A percentile compares a stretch with the other conserved stretches of the same genome.
These are phyloP conservation scores for Anacardium occidentale DNA, from an alignment of 345 rosid genomes.

Conservation along the genomic window DNA sequence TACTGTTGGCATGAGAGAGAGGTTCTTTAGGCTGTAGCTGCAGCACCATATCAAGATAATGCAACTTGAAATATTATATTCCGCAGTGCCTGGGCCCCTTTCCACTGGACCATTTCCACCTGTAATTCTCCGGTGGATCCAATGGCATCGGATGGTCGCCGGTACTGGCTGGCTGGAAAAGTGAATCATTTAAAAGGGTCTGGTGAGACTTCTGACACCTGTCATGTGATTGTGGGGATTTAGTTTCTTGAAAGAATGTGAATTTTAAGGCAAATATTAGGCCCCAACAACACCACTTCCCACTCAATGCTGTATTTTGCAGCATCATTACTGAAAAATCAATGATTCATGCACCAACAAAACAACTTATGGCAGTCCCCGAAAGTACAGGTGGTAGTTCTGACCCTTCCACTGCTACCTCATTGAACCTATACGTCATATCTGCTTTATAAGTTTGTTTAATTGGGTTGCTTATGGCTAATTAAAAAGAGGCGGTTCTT, in stretches of 20 bases:
- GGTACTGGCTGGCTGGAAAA: not conserved
- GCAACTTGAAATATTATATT: constrained; percentile 17
- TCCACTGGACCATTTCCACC: constrained; percentile 16
- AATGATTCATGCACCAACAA: constrained; percentile 33
- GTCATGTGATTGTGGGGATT: constrained; percentile 51
- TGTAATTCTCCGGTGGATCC: constrained; percentile 8
- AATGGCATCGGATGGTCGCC: constrained; percentile 19
- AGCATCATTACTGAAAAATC: constrained; percentile 9
- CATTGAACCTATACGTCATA: constrained; percentile 1
- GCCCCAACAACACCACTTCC: constrained; percentile 8
- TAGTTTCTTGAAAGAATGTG: constrained; percentile 11
- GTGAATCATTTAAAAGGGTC: constrained; percentile 30
- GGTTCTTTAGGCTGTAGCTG: constrained; percentile 19
- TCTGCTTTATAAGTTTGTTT: not conserved
- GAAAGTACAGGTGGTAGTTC: constrained; percentile 24
- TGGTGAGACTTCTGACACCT: constrained; percentile 47
- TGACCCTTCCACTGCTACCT: constrained; percentile 20
- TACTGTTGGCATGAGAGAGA: constrained; percentile 16
- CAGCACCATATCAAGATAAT: constrained; percentile 23
- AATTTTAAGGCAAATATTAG: constrained; percentile 25
- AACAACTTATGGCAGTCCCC: constrained; percentile 28
- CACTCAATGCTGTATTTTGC: constrained; percentile 11
- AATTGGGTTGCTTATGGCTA: too few relatives aligned
- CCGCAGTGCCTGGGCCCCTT: not conserved
- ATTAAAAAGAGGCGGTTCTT: constrained; percentile 1